phyloP scores from a whole-genome alignment of 176 grass and related monocot genomes.

The Oryza longistaminata region DNA sequence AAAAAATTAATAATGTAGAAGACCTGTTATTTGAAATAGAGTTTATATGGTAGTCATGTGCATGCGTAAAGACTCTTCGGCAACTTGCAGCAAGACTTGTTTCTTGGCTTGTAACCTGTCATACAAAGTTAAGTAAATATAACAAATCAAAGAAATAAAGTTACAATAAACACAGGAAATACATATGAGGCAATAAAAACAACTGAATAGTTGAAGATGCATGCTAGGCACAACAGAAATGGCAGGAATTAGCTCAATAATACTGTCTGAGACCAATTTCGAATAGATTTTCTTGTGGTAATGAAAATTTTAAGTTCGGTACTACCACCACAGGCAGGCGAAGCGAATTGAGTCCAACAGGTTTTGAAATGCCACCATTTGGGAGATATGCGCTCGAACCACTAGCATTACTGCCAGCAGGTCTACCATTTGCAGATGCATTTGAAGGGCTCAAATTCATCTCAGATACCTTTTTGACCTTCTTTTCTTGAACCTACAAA shows the following conservation, averaged over 20 bases:
- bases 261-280: neutral
- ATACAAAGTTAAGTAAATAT: neutral
- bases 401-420: slow-evolving; percentile 37
- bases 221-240: neutral
- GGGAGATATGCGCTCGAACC: slow-evolving; percentile 36
- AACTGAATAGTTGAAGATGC: slow-evolving; percentile 23
- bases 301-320: slow-evolving; percentile 41
- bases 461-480: slow-evolving; percentile 84
- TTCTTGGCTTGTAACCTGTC: slow-evolving; percentile 75
- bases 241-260: slow-evolving; percentile 10
- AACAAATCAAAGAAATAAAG: slow-evolving; percentile 36
- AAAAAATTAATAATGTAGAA: slow-evolving; percentile 29
- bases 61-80: slow-evolving; percentile 92
- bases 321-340: slow-evolving; percentile 93
- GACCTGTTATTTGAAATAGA: slow-evolving; percentile 99
- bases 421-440: slow-evolving; percentile 57
- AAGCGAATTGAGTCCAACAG: slow-evolving; percentile 54
- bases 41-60: slow-evolving; percentile 99
- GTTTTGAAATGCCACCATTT: slow-evolving; percentile 58
- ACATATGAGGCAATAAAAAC: neutral
- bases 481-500: slow-evolving; percentile 96
- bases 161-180: neutral
- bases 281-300: neutral
- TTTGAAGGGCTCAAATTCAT: slow-evolving; percentile 75
- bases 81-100: slow-evolving; percentile 69